Evolutionary conservation across 495 filamentous ascomycete genomes (phyloP).

Genomic region (Penicillium chermesinum): DNA sequence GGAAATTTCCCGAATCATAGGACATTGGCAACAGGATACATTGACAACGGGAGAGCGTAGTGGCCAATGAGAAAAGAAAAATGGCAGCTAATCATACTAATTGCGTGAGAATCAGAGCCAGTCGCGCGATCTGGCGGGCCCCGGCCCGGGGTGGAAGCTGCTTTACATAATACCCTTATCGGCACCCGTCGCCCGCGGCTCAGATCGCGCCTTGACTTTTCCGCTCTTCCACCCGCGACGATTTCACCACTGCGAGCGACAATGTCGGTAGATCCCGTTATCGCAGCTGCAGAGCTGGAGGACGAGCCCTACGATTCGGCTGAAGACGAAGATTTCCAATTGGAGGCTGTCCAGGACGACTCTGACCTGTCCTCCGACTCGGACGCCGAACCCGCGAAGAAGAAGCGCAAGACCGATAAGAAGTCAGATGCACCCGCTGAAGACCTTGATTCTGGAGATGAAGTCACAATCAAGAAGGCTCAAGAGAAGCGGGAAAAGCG

Average conservation of each 20-base stretch:
- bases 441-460: slow-evolving; percentile 66
- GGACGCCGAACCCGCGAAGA: slow-evolving; percentile 32
- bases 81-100: too few species aligned
- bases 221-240: not conserved
- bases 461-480: slow-evolving; percentile 63
- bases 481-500: slow-evolving; percentile 50
- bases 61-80: too few species aligned
- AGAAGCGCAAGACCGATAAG: slow-evolving; percentile 36
- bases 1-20: too few species aligned
- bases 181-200: slow-evolving; percentile 14
- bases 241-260: not conserved
- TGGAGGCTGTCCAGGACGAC: slow-evolving; percentile 49
- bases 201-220: slow-evolving; percentile 5
- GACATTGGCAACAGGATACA: too few species aligned
- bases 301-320: slow-evolving; percentile 64
- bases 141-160: too few species aligned
- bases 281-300: slow-evolving; percentile 24
- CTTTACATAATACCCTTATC: slow-evolving; percentile 12
- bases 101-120: not conserved
- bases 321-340: slow-evolving; percentile 72
- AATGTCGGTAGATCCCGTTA: slow-evolving; percentile 27
- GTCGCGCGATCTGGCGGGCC: not conserved
- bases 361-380: slow-evolving; percentile 38
- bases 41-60: too few species aligned
- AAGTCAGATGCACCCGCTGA: slow-evolving; percentile 23